Base-by-base conservation (phyloP, 2,329 filamentous ascomycete genomes). In the Nemania sp. region DNA sequence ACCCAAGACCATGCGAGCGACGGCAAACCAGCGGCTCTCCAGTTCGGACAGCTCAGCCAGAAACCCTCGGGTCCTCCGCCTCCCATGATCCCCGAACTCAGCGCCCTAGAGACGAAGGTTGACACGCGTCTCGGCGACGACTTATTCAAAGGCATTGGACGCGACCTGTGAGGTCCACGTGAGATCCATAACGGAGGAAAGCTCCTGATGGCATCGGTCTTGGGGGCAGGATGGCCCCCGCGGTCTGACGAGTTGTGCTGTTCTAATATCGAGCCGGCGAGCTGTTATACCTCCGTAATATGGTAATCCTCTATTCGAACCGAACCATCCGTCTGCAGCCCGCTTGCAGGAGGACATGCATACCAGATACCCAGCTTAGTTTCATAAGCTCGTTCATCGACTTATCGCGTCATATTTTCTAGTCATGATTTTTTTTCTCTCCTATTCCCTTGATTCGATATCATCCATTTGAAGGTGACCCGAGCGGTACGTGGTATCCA, bases 1-100 rank as follows among this genome's bases (percentile, higher is more conserved):
- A 71, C 72, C 28, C 67, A 64, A 37, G 66, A 69, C 46, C 59
- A 66, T 49, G 68, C 72, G 45, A 34, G 41, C 37, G 45, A 48
- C 12, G 66, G 69, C 61, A 78, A 74, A 60, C 68, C 78, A 34
- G 64, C 73, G 40, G 79, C 75, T 64, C 65, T 76, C 53, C 59
- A 75, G 41, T 72, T 76, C 51, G 72, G 78, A 40, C 71, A 74
- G 47, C 14, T 40, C 33, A 62, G 60, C 20, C 70, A 72, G 64
- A 76, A 75, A 57, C 68, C 73, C 5, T 59, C 67, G 30, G 78
- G 77, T 9, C 80, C 81, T 7, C 82, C 81, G 51, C 80, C 82
- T 31, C 82, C 82, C 20, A 83, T 80, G 80, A 84, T 85, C 45
- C 82, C 82, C 17, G 81, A 84, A 65, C 72, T 84, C 44, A 74